Base-by-base conservation (phyloP, 75 land plant species). In the Pinus taeda region DNA sequence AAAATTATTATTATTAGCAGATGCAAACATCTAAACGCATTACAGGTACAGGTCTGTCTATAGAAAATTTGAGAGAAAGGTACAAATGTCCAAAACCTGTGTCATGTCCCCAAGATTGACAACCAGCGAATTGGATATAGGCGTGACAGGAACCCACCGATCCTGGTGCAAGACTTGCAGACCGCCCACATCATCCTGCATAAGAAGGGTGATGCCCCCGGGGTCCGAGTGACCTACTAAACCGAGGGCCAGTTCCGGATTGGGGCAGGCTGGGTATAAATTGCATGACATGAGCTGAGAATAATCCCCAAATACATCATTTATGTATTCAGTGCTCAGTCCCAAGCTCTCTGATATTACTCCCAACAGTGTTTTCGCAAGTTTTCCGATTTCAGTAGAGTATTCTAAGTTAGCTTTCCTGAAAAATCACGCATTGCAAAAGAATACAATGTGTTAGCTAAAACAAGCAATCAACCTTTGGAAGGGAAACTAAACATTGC, bases 211-310 rank as follows among this genome's bases (percentile, higher is more conserved):
- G 67, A 87, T 66, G 57, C 74, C 88, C 9, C 89, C 88, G 30
- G 83, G 87, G 55, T 87, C 89, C 11, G 88, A 81, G 75, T 87
- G 89, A 22, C 75, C 33, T 15, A 77, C 24, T 78, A 82, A 4
- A 3, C 90, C 93, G 33, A 82, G 87, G 12, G 92, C 87, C 33
- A 88, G 82, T 60, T 88, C 93, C 1, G 91, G 94, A 37, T 82
- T 75, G 0, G 94, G 94, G 72, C 93, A 92, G 1, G 90, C 78
- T 9, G 93, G 94, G 60, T 92, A 92, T 59, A 29, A 88, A 82
- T 92, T 90, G 1, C 85, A 76, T 55, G 92, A 85, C 89, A 90
- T 83, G 65, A 75, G 71, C 56, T 83, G 77, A 5, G 69, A 76
- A 29, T 83, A 74, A 60, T 81, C 83, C 22, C 85, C 88, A 26